Evolutionary conservation across 1,284 basidiomycete genomes (phyloP), one percentile per base, ranked within the genome.

Genomic region (Rhizoctonia solani): DNA sequence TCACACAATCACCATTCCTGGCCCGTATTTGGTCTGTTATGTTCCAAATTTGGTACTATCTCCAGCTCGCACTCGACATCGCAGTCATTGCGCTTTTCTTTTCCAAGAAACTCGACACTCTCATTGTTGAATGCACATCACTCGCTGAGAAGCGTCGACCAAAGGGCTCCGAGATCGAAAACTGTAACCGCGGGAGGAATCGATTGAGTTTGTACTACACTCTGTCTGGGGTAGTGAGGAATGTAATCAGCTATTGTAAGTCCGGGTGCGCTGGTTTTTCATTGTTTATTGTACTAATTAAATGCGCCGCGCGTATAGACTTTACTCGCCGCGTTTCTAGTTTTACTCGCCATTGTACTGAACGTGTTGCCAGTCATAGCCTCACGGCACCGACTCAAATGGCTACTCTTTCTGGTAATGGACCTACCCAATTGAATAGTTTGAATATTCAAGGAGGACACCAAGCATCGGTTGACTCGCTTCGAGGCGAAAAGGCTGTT

Each of bases 381-480:
- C 32, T 4, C 32, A 4, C 32, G 32, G 32, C 11, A 11, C 32
- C 32, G 16, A 21, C 39, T 29, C 54, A 25, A 44, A 5, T 30
- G 32, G 39, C 30, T 16, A 69, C 69, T 4, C 82, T 82, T 4
- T 81, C 81, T 16, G 32, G 32, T 11, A 34, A 11, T 34, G 32
- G 4, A 34, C 41, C 41, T 6, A 44, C 41, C n/a, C 0, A 81
- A 81, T 81, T 80, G 82, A 1, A 80, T 75, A 3, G 79, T 77
- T n/a, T 77, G 77, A 21, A 78, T 76, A 39, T 72, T 74, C 23
- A 71, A 69, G 1, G 53, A 50, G 14, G 30, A 41, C 32, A 34
- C 11, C 4, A 4, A 11, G 32, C 32, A 11, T 11, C 32, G 11
- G 65, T 79, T 32, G 4, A 21, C 39, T 23, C 6, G 29, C 37